phyloP scores from a whole-genome alignment of 1,284 basidiomycete species.

The Crepidotus sp. region DNA sequence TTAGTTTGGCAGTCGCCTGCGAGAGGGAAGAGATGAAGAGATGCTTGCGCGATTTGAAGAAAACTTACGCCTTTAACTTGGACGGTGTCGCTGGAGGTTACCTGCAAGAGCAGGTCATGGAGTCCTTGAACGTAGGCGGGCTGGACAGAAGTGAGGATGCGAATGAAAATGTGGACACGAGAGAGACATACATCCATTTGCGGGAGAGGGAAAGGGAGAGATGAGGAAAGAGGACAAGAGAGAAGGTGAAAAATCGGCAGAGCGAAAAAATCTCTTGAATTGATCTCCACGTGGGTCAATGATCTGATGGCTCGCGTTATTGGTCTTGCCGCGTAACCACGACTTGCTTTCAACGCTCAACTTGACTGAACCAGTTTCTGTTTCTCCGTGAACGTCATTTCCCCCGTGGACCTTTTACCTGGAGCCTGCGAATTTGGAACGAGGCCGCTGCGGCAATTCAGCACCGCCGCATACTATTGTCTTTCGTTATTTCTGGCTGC shows the following conservation, averaged over 20 bases:
- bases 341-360: too few species aligned
- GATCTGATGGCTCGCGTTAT: too few species aligned
- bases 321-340: too few species aligned
- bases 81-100: slow-evolving; percentile 79
- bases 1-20: slow-evolving; percentile 87
- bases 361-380: too few species aligned
- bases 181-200: slow-evolving; percentile 25
- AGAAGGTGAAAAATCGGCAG: too few species aligned
- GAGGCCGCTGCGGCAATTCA: too few species aligned
- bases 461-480: too few species aligned
- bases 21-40: slow-evolving; percentile 7
- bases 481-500: too few species aligned
- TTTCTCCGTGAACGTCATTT: too few species aligned
- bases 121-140: slow-evolving; percentile 67
- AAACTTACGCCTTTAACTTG: slow-evolving; percentile 77
- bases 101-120: slow-evolving; percentile 78
- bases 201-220: slow-evolving; percentile 9
- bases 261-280: background rate
- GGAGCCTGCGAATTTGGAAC: too few species aligned
- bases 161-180: slow-evolving; percentile 3
- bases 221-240: slow-evolving; percentile 18
- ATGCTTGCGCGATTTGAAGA: slow-evolving; percentile 16
- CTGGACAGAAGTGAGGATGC: slow-evolving; percentile 28
- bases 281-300: too few species aligned
- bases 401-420: too few species aligned